Conservation (phyloP, 2,329 filamentous ascomycete species). For the Talaromyces sp. region DNA sequence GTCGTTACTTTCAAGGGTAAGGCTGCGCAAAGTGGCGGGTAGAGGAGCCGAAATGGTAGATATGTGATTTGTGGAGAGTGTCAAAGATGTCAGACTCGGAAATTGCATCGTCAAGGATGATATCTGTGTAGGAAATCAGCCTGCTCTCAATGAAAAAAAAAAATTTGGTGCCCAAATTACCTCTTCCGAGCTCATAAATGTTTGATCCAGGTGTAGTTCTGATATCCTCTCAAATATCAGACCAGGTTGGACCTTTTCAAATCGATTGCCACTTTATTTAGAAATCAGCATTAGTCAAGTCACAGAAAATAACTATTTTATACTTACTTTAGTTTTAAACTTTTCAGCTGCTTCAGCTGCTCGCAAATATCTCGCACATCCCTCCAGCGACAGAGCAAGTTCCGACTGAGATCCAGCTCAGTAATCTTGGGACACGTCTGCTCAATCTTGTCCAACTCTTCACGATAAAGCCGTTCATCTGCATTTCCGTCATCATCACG, state of each 20-base stretch:
- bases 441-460: slow-evolving; percentile 46
- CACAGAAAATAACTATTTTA: slow-evolving; percentile 9
- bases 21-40: slow-evolving; percentile 32
- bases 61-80: slow-evolving; percentile 33
- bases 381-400: slow-evolving; percentile 64
- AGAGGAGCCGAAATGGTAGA: slow-evolving; percentile 23
- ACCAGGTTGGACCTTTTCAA: slow-evolving; percentile 37
- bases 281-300: slow-evolving; percentile 5
- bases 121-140: slow-evolving; percentile 23
- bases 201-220: slow-evolving; percentile 63
- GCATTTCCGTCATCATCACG: slow-evolving; percentile 17
- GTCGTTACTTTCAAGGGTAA: slow-evolving; percentile 47
- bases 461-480: slow-evolving; percentile 12
- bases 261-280: slow-evolving; percentile 68
- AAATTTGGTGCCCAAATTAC: slow-evolving; percentile 28
- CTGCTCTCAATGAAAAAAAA: slow-evolving; percentile 8
- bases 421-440: slow-evolving; percentile 53
- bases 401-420: slow-evolving; percentile 81
- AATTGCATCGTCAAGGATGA: slow-evolving; percentile 27
- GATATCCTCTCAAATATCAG: slow-evolving; percentile 48
- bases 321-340: slow-evolving; percentile 65
- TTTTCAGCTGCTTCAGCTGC: slow-evolving; percentile 61
- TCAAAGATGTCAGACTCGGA: slow-evolving; percentile 28
- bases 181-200: slow-evolving; percentile 61
- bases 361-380: slow-evolving; percentile 67